Evolutionary conservation across 176 grass and related monocot species (phyloP), one percentile per base, ranked within the genome.

Genomic region (Typha latifolia): DNA sequence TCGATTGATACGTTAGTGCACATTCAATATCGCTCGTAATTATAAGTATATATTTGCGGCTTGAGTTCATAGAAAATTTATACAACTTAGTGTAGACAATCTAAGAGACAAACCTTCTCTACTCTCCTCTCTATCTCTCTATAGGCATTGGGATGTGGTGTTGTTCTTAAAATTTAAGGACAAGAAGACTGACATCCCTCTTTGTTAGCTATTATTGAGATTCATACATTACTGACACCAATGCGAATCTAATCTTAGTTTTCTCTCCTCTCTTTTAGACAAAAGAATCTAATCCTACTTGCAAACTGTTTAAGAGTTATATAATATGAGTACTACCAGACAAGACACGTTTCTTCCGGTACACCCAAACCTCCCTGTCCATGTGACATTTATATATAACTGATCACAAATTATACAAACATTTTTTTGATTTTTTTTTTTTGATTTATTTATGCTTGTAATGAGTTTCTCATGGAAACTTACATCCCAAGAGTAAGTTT

Each of bases 261-360:
- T 43, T 43, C 37, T 43, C 37, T 43, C 7, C 5, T 43, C 9
- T 43, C 9, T 43, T 10, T 43, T 43, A 1, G 9, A 43, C 0
- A 10, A 43, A 43, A 9, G 53, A 59, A 59, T 59, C 53, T 22
- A 59, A 59, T 59, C 53, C n/a, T 59, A 59, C 1, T 59, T 59
- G 10, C 53, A 59, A 59, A 19, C 53, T 59, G 14, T 55, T 16
- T n/a, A 55, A 5, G 51, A 14, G 14, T 16, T 55, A 18, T 29
- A 55, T 16, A 59, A 59, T 59, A 59, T 59, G 14, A 9, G 10
- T 59, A 59, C 20, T 6, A 11, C 16, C 75, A 64, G 89, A 82
- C 84, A 82, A 34, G 82, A 77, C 89, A 79, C 75, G 81, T 69
- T 85, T 87, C 78, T 82, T 77, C 70, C 70, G 66, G 77, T n/a